Base-by-base conservation (phyloP, 257 asterid species). In the Solanum bulbocastanum region DNA sequence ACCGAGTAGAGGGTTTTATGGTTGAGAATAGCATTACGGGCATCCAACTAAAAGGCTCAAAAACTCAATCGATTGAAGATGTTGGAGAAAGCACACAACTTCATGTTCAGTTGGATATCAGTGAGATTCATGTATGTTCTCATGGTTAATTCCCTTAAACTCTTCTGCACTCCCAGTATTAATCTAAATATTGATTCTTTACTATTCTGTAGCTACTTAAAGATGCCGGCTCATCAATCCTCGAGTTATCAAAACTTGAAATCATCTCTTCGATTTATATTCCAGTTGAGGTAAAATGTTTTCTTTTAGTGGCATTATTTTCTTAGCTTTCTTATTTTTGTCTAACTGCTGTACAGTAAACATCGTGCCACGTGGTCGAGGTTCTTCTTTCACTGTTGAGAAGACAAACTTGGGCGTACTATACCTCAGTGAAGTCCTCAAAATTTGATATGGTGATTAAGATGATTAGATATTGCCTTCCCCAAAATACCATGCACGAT, bases 51-150 rank as follows among this genome's bases (percentile, higher is more conserved):
- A 94, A 91, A 92, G 92, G 98, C 91, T 86, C 88, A 86, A 97
- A 94, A 92, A 95, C 98, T 90, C 92, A 87, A 91, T 90, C 95
- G 37, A 90, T 89, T 84, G 98, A 95, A 91, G 98, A 96, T 91
- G 90, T 90, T 75, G 95, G 96, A 87, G 99, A 96, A 90, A 91
- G 94, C 91, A 94, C 90, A 32, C 93, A 86, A 92, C 98, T 97
- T 87, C 98, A 97, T 86, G 83, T 93, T 87, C 98, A 94, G 91
- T 73, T 97, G 95, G 98, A 96, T 87, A 93, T 96, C 89, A 94
- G 98, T 91, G 98, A 97, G 94, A 97, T 97, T 90, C 93, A 95
- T 91, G 99, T 97, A 94, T 89, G 98, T 87, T 37, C 86, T 25
- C 90, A 87, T 83, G 71, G 87, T 74, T 87, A 71, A 72, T 81